These are phyloP conservation scores for Diplodia scrobiculata DNA, from an alignment of 2,329 filamentous ascomycete species.

Conservation along the genomic window DNA sequence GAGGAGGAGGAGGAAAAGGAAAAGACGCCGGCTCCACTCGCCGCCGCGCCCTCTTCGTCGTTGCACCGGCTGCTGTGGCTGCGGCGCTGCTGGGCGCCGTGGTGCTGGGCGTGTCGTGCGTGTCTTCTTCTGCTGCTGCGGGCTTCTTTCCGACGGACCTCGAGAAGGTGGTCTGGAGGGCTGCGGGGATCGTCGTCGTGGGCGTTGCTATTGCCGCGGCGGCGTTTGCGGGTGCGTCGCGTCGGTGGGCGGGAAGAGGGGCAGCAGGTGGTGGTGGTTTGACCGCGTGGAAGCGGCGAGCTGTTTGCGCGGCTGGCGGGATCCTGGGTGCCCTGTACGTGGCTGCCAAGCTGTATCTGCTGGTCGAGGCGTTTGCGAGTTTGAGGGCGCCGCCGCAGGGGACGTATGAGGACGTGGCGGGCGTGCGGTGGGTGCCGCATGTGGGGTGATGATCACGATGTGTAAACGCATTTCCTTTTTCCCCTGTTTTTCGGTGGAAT, in stretches of 20 bases:
- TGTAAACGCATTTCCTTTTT: not conserved
- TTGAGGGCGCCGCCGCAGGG: constrained; percentile 22
- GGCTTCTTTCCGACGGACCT: constrained; percentile 32
- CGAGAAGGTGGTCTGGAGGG: constrained; percentile 36
- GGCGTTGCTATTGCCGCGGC: not conserved
- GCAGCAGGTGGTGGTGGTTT: not conserved
- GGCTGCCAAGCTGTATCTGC: constrained; percentile 9
- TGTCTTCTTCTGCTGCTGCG: not conserved
- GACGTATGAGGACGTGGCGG: constrained; percentile 15
- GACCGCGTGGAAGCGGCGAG: not conserved
- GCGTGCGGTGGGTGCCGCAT: constrained; percentile 27
- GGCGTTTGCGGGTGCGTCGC: not conserved
- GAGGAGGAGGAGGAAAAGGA: not conserved
- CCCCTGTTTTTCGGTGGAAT: too few relatives aligned
- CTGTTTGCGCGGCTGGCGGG: not conserved
- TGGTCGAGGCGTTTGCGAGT: constrained; percentile 25
- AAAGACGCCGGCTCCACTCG: not conserved
- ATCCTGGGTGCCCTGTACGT: not conserved
- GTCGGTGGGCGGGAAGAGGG: not conserved
- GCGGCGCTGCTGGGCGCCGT: constrained; percentile 5
- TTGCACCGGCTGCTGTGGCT: not conserved
- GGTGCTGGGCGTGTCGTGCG: constrained; percentile 8
- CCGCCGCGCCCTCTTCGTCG: not conserved
- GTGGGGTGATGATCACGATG: constrained; percentile 10
- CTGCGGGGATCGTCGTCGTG: not conserved